Conservation (phyloP, 2,329 filamentous ascomycete genomes). For the Ceratocystis eucalypticola region DNA sequence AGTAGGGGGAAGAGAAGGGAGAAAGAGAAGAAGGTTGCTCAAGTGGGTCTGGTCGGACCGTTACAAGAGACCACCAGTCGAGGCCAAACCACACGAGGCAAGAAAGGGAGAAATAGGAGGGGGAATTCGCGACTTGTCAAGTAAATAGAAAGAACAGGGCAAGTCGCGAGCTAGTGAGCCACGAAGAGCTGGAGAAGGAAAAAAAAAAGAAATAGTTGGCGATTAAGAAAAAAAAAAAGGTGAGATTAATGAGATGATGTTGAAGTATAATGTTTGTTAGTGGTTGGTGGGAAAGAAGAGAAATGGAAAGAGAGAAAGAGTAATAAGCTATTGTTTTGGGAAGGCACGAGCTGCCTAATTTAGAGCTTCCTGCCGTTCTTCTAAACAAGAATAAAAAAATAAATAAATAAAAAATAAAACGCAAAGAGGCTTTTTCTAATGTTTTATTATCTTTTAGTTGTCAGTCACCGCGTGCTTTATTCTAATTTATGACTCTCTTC, state of each 20-base stretch:
- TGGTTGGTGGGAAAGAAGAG: not conserved
- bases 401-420: not conserved
- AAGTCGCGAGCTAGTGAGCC: too few species aligned
- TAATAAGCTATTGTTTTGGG: not conserved
- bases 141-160: too few species aligned
- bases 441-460: not conserved
- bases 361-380: not conserved
- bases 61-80: not conserved
- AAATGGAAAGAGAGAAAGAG: not conserved
- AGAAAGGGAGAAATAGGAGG: too few species aligned
- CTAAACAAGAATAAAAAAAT: not conserved
- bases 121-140: too few species aligned
- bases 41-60: not conserved
- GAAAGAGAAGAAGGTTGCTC: not conserved
- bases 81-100: too few species aligned
- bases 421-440: not conserved
- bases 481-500: not conserved
- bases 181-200: not conserved
- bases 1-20: not conserved
- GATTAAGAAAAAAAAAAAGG: too few species aligned
- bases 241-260: too few species aligned
- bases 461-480: not conserved
- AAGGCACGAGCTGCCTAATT: constrained; percentile 1
- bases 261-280: too few species aligned
- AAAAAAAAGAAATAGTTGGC: not conserved